Conservation (phyloP, 75 land plant species). For the Cryptomeria japonica region DNA sequence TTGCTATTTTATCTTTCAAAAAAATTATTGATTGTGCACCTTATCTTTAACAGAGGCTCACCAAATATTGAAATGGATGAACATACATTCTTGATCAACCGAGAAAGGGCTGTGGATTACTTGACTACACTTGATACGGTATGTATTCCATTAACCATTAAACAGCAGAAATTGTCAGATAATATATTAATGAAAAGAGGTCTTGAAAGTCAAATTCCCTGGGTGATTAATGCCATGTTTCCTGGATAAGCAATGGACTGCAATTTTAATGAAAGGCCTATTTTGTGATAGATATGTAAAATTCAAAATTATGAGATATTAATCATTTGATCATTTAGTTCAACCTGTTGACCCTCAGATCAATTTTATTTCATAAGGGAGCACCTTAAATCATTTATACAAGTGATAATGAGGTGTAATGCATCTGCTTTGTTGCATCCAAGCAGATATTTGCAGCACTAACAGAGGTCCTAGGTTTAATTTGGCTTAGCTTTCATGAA, state of each 20-base stretch:
- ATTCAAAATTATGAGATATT: neutral
- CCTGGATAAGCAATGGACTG: neutral
- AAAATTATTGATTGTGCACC: neutral
- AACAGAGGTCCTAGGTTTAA: neutral
- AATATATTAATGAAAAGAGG: neutral
- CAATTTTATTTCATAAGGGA: neutral
- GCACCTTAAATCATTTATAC: neutral
- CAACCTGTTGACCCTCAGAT: neutral
- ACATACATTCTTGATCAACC: constrained; percentile 53
- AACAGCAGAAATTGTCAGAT: neutral
- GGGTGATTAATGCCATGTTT: neutral
- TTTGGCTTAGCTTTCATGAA: neutral
- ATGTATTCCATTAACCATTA: neutral
- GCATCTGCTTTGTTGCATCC: neutral
- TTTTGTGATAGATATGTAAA: neutral
- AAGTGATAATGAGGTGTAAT: neutral
- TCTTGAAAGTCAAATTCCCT: neutral
- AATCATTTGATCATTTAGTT: neutral
- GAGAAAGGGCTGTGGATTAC: constrained; percentile 54
- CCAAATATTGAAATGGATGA: constrained; percentile 61
- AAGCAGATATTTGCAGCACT: neutral
- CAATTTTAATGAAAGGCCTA: neutral
- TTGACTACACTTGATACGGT: constrained; percentile 52
- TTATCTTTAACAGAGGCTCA: constrained; percentile 32
- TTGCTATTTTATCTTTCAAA: neutral